Evolutionary conservation across 2,329 filamentous ascomycete genomes (phyloP), one percentile per base, ranked within the genome.

Genomic region (Stachybotrys chlorohalonatus): DNA sequence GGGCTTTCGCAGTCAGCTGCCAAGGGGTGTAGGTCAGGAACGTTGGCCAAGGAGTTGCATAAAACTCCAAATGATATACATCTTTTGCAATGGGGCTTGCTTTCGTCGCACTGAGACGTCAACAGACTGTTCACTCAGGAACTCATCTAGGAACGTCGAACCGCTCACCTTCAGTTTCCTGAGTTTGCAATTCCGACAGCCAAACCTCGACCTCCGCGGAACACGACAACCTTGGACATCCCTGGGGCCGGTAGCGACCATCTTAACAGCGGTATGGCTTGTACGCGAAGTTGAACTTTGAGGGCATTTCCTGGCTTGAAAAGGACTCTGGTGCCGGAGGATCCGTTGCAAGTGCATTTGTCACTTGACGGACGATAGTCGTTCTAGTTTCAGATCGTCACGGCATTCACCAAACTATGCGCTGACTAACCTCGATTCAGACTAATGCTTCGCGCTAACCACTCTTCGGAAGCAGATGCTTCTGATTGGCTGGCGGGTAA

Each of bases 131-230:
- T 9, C 11, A 45, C 30, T 7, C 32, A 9, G 2, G 36, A 2
- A 42, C 9, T 5, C 9, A 16, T n/a, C 9, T 9, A 16, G 30
- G 24, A 31, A 11, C 6, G 50, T 4, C 8, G 16, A 45, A 4
- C 24, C 7, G 52, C 59, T 3, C 30, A 76, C 76, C 68, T 78
- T 79, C 53, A 79, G 56, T 58, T 77, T 77, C 56, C 77, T 61
- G 5, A 79, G 69, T 61, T 79, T 79, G 64, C 77, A 80, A 59
- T 79, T 79, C 11, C 73, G 71, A 53, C 77, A 80, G 39, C 77
- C 76, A 56, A 66, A 69, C 62, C 74, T 70, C 15, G 75, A 78
- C 55, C 74, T 71, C 36, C 65, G 55, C 47, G 30, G 13, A 11
- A 45, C n/a, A 3, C 24, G 24, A 24, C 24, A 24, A 24, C 24